Evolutionary conservation across 1,284 basidiomycete genomes (phyloP).

Genomic region (Marasmius oreades): DNA sequence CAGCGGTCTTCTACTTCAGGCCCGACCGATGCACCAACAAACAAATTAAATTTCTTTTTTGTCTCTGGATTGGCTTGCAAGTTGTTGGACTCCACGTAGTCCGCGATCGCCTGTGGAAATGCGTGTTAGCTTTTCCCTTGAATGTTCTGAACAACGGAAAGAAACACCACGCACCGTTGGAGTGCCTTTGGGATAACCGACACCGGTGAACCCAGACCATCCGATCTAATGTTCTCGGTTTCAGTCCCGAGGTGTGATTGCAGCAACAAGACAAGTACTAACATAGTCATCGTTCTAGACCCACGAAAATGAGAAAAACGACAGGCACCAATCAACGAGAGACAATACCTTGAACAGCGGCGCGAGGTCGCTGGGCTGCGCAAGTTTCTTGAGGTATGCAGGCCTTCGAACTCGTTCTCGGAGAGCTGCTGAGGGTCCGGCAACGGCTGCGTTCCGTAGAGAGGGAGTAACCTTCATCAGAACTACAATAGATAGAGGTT

Average conservation of each 20-base stretch:
- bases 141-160: background rate
- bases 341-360: constrained; percentile 40
- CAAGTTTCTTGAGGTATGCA: constrained; percentile 34
- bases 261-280: constrained; percentile 11
- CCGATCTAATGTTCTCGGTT: constrained; percentile 32
- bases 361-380: constrained; percentile 35
- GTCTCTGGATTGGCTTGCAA: constrained; percentile 39
- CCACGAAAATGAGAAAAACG: background rate
- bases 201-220: constrained; percentile 49
- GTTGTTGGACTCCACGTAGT: constrained; percentile 41
- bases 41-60: constrained; percentile 48
- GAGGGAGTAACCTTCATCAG: constrained; percentile 12
- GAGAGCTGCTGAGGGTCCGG: constrained; percentile 30
- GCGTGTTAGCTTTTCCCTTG: background rate
- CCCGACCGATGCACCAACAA: constrained; percentile 47
- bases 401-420: constrained; percentile 39
- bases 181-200: constrained; percentile 47
- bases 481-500: background rate
- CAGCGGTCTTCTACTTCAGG: constrained; percentile 47
- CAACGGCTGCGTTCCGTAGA: constrained; percentile 8
- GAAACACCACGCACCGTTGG: constrained; percentile 33
- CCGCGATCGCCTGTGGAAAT: constrained; percentile 39
- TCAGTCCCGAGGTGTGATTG: background rate
- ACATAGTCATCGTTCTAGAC: constrained; percentile 43
- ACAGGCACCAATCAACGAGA: background rate